Evolutionary conservation across 2,329 filamentous ascomycete species (phyloP).

Genomic region (Lizonia empirigonia): DNA sequence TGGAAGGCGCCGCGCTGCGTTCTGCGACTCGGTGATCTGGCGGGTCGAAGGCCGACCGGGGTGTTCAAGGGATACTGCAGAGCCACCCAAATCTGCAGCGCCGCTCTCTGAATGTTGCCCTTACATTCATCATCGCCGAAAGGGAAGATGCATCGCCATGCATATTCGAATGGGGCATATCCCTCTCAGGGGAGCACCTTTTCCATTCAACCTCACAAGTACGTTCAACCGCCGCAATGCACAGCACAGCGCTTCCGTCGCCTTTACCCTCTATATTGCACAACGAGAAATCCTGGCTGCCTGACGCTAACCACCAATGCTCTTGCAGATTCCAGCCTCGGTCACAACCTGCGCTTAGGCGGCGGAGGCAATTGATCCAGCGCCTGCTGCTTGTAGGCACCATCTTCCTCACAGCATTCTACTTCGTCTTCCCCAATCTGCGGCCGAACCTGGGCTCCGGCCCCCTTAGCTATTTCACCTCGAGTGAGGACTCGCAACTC

Average conservation of each 20-base stretch:
- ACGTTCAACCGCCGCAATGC: slow-evolving; percentile 48
- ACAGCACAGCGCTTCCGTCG: slow-evolving; percentile 25
- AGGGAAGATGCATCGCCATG: slow-evolving; percentile 85
- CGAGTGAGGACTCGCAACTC: slow-evolving; percentile 74
- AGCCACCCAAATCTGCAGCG: slow-evolving; percentile 32
- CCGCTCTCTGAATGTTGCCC: slow-evolving; percentile 61
- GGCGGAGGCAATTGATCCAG: slow-evolving; percentile 73
- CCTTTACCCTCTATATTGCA: slow-evolving; percentile 27
- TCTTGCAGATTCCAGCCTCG: slow-evolving; percentile 79
- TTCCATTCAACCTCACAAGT: slow-evolving; percentile 90
- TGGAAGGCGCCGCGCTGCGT: slow-evolving; percentile 19
- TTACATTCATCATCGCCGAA: slow-evolving; percentile 60
- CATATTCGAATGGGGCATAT: slow-evolving; percentile 82
- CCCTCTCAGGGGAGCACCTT: slow-evolving; percentile 72
- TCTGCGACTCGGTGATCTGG: slow-evolving; percentile 35
- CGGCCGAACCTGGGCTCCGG: slow-evolving; percentile 65
- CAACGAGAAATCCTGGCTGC: slow-evolving; percentile 23
- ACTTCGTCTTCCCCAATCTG: slow-evolving; percentile 78
- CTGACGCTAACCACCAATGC: slow-evolving; percentile 41
- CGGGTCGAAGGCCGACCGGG: slow-evolving; percentile 44
- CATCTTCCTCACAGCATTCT: slow-evolving; percentile 64
- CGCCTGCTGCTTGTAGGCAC: slow-evolving; percentile 66
- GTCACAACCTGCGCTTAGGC: slow-evolving; percentile 72
- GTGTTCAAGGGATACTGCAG: slow-evolving; percentile 44
- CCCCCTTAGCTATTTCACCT: slow-evolving; percentile 72